Percentiles rank a stretch among this genome's conserved stretches.
These are phyloP conservation scores for Phaeosphaeria sp. DNA, from an alignment of 2,329 filamentous ascomycete genomes.

Conservation along the genomic window DNA sequence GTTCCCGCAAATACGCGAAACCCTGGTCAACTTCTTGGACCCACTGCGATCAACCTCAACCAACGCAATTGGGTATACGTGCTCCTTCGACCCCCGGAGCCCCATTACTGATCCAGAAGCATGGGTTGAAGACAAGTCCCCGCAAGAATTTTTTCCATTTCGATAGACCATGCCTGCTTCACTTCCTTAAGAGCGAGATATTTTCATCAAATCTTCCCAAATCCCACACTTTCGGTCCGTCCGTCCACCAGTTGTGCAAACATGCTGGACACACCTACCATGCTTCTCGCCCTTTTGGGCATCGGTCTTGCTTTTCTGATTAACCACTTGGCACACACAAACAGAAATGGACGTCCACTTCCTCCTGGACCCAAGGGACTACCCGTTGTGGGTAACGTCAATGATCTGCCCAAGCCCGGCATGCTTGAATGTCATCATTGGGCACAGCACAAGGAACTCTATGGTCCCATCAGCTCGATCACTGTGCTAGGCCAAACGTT, in stretches of 20 bases:
- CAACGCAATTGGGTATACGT: not conserved
- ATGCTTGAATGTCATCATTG: constrained; percentile 53
- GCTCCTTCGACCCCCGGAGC: not conserved
- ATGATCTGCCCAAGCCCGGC: constrained; percentile 54
- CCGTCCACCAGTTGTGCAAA: not conserved
- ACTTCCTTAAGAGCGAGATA: not conserved
- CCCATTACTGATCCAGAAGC: not conserved
- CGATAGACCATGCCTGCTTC: not conserved
- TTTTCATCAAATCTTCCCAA: not conserved
- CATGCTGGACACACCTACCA: constrained; percentile 1
- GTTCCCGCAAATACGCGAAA: not conserved
- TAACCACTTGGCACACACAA: constrained; percentile 10
- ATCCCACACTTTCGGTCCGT: not conserved
- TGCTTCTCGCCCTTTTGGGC: not conserved
- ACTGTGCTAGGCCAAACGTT: constrained; percentile 38
- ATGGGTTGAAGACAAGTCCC: not conserved
- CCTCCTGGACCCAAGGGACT: constrained; percentile 60
- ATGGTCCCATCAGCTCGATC: constrained; percentile 41
- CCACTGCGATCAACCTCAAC: not conserved
- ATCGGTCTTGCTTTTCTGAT: constrained; percentile 11
- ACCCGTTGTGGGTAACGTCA: constrained; percentile 59
- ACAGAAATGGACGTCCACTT: constrained; percentile 33
- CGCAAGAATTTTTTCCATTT: not conserved
- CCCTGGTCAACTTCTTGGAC: not conserved
- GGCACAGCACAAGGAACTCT: constrained; percentile 52